Evolutionary conservation across 495 filamentous ascomycete genomes (phyloP), one percentile per base, ranked within the genome.

Genomic region (Lepraria neglecta): DNA sequence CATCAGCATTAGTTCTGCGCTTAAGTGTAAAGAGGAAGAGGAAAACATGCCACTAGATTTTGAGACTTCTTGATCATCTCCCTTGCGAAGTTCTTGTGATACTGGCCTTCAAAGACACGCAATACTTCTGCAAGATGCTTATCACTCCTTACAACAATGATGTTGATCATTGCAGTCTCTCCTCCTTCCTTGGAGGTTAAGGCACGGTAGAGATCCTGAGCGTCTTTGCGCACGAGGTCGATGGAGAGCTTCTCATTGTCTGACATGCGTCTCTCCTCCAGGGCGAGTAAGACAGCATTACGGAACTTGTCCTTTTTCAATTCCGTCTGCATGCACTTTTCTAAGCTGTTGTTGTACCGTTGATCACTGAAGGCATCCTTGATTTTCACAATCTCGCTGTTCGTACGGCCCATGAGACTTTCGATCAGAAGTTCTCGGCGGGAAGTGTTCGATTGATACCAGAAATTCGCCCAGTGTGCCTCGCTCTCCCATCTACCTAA

Each of bases 401-500:
- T 96, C 14, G 84, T 84, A 17, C 91, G 84, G 0, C 94, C 94
- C 80, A 97, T 94, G 15, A 98, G 75, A 11, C 85, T 83, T 70
- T 98, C 94, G 68, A 98, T 97, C 48, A 98, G 80, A 24, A 98
- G 76, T 71, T 98, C 90, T 21, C 90, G 82, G 3, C 90, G 80
- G 3, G 84, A 88, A 65, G 88, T 89, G 63, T 89, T 86, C 42
- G 88, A 86, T 70, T 97, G 94, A 75, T 97, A 98, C 85, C 92
- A 98, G 74, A 89, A 95, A 68, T 97, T 98, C 50, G 95, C 92
- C 90, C 94, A 98, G 78, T 94, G 97, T 2, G 89, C 92, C 72
- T 98, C 94, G 56, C 83, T 85, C 76, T 97, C 94, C 87, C 90
- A 98, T 50, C 84, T 79, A 3, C 95, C 94, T 0, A 97, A 83